phyloP scores from a whole-genome alignment of 2,329 filamentous ascomycete species.

The Ophidiomyces ophidiicola region DNA sequence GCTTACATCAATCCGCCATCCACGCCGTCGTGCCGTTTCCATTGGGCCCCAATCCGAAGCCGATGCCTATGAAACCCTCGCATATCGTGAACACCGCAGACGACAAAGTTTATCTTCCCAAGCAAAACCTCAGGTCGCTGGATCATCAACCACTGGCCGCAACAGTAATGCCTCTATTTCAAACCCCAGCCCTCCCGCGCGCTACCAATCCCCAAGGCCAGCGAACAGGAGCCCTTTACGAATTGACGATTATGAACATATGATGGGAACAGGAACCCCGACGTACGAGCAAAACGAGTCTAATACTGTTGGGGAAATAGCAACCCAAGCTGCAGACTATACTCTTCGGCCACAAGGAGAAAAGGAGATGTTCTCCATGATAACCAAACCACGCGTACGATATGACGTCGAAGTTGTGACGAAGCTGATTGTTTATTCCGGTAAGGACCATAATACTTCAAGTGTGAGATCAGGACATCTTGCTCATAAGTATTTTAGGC shows the following conservation, averaged over 20 bases:
- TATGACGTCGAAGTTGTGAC: slow-evolving; percentile 99
- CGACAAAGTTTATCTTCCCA: slow-evolving; percentile 46
- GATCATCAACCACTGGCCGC: slow-evolving; percentile 18
- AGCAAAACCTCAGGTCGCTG: slow-evolving; percentile 13
- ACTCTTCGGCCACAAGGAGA: slow-evolving; percentile 40
- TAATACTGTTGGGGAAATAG: slow-evolving; percentile 22
- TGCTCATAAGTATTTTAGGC: slow-evolving; percentile 37
- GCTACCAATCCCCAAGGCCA: slow-evolving; percentile 1
- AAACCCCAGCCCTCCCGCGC: not conserved
- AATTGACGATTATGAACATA: slow-evolving; percentile 55
- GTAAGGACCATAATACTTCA: slow-evolving; percentile 39
- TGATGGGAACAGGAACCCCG: slow-evolving; percentile 57
- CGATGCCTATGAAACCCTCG: slow-evolving; percentile 89
- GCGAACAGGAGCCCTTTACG: slow-evolving; percentile 15
- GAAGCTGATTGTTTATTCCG: slow-evolving; percentile 87
- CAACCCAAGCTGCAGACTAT: slow-evolving; percentile 15
- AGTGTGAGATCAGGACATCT: not conserved
- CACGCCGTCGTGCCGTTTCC: slow-evolving; percentile 66
- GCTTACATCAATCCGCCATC: slow-evolving; percentile 68
- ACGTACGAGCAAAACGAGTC: slow-evolving; percentile 24
- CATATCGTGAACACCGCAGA: slow-evolving; percentile 65
- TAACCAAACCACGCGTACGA: slow-evolving; percentile 76
- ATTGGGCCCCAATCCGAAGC: slow-evolving; percentile 91
- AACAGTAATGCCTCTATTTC: not conserved
- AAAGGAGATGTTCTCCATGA: slow-evolving; percentile 67